These are phyloP conservation scores for Rhododendron mucronatum DNA, from an alignment of 148 eudicot genomes.

Conservation along the genomic window DNA sequence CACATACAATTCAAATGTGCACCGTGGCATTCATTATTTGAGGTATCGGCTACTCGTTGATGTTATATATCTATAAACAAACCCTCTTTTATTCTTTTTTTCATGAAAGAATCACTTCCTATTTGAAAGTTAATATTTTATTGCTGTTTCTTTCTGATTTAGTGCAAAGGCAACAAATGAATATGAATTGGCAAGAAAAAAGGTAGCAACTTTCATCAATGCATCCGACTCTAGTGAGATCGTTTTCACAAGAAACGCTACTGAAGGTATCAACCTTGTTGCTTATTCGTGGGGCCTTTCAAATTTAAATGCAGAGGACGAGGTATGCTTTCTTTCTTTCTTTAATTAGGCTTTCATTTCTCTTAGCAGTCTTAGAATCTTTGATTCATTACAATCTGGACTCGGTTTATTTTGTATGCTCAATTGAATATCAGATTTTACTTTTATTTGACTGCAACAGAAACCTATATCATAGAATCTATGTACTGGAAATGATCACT, in stretches of 20 bases:
- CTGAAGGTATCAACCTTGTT: slow-evolving; percentile 94
- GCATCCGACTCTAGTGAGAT: slow-evolving; percentile 73
- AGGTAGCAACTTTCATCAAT: slow-evolving; percentile 80
- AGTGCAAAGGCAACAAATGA: slow-evolving; percentile 97
- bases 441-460: not conserved
- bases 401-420: not conserved
- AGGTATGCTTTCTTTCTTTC: slow-evolving; percentile 42
- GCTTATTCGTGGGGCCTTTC: slow-evolving; percentile 92
- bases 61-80: not conserved
- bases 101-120: not conserved
- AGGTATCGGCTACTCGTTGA: slow-evolving; percentile 36
- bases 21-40: slow-evolving; percentile 88
- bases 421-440: not conserved
- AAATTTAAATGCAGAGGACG: slow-evolving; percentile 73
- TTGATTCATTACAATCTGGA: not conserved
- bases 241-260: slow-evolving; percentile 91
- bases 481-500: not conserved
- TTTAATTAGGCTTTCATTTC: not conserved
- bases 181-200: slow-evolving; percentile 81
- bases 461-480: not conserved
- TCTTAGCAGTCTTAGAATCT: not conserved
- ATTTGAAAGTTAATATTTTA: not conserved
- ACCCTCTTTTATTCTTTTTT: not conserved
- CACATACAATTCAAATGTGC: slow-evolving; percentile 86
- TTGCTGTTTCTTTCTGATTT: slow-evolving; percentile 3